Base-by-base conservation (phyloP, 2,329 filamentous ascomycete genomes). In the Fonsecaea erecta region DNA sequence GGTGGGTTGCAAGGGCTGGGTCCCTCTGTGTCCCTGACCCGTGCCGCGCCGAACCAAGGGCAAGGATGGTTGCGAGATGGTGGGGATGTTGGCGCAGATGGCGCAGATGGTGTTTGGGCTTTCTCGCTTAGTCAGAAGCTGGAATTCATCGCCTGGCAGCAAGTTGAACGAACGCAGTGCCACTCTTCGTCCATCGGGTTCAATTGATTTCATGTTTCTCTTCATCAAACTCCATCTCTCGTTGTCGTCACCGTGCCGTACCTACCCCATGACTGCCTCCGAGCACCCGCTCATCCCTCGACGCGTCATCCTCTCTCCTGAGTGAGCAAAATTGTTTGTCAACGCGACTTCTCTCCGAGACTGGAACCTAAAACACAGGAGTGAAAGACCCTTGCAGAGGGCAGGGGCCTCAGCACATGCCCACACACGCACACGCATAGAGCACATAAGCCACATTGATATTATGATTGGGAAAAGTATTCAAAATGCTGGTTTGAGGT, bases 381-480 rank as follows among this genome's bases (percentile, higher is more conserved):
- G 56, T 30, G 18, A 51, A 28, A 59, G 26, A 30, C 56, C 56
- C 56, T 34, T 48, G 40, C 56, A 48, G 56, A 28, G 24, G 56
- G 26, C 14, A 54, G 40, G 48, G 4, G 28, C n/a, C 43, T 18
- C 16, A 40, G 21, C 18, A 12, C 43, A 48, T 18, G n/a, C 1
- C 34, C 26, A 30, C 35, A 21, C 30, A 16, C n/a, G 43, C 34
- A 46, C 56, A 24, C 21, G 18, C 18, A 4, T 18, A 48, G 43
- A 48, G 43, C 21, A 48, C 43, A 48, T 16, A 48, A 5, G 43
- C 18, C 43, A 26, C 18, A 24, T 48, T 24, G 14, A n/a, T n/a
- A n/a, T 24, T 2, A 24, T 8, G 24, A 24, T 26, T 12, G 5
- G 37, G 11, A 48, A 24, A 24, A 3, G 11, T 2, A 24, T 21